A percentile compares a stretch with the other conserved stretches of the same genome.
phyloP scores from a whole-genome alignment of 148 eudicot species.

The Camellia japonica region DNA sequence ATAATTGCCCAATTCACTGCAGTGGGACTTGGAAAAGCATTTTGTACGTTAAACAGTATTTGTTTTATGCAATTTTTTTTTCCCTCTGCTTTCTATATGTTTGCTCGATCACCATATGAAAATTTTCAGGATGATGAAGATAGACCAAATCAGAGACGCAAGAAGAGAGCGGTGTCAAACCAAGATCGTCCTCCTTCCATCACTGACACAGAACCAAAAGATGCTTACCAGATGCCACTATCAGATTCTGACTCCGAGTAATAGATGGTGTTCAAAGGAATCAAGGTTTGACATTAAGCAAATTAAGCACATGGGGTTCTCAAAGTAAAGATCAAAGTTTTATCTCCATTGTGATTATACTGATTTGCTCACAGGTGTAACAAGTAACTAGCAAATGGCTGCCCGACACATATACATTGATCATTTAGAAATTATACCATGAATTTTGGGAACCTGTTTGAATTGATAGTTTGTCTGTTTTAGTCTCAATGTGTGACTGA shows the following conservation, averaged over 20 bases:
- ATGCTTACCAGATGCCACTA: conserved; percentile 62
- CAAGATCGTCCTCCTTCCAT: conserved; percentile 65
- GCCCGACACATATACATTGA: neutral
- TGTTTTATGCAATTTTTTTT: neutral
- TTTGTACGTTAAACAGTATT: neutral
- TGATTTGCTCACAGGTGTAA: neutral
- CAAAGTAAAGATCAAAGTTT: neutral
- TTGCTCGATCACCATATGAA: neutral
- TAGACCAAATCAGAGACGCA: conserved; percentile 47
- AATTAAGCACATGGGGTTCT: neutral
- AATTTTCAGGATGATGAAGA: conserved; percentile 45
- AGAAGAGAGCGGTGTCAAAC: conserved; percentile 32
- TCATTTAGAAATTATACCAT: neutral
- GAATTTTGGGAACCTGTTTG: neutral
- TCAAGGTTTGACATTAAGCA: neutral
- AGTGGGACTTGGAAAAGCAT: neutral
- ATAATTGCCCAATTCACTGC: neutral
- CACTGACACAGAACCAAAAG: conserved; percentile 64
- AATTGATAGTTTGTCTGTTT: neutral
- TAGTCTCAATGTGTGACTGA: neutral
- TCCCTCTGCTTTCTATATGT: neutral
- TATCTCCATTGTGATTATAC: neutral
- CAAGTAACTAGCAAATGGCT: neutral
- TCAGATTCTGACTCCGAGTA: conserved; percentile 75
- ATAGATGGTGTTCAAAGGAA: neutral